phyloP scores from a whole-genome alignment of 2,329 filamentous ascomycete species.

The Fusarium ambrosium region DNA sequence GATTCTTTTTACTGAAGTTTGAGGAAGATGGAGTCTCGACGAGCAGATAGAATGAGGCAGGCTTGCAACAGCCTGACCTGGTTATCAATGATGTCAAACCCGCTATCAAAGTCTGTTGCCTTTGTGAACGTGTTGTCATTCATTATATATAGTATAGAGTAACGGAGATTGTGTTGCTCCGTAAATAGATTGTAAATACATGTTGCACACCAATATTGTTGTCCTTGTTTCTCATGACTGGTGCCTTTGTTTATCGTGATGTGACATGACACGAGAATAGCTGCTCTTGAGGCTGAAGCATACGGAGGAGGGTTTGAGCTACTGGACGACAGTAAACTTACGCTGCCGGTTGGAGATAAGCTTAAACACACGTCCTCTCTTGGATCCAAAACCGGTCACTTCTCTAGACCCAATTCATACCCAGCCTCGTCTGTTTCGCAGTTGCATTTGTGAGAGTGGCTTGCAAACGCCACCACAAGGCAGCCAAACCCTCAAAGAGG shows the following conservation, averaged over 20 bases:
- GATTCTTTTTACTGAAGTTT: slow-evolving; percentile 1
- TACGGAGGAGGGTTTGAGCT: not conserved
- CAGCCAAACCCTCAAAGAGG: not conserved
- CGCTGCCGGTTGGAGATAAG: not conserved
- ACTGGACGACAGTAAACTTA: not conserved
- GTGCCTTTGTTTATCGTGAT: not conserved
- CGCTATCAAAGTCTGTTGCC: slow-evolving; percentile 7
- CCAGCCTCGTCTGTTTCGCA: not conserved
- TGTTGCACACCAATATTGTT: not conserved
- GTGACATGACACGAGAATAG: not conserved
- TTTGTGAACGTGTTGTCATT: slow-evolving; percentile 6
- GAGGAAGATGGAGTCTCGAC: slow-evolving; percentile 19
- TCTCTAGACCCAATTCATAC: not conserved
- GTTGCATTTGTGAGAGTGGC: not conserved
- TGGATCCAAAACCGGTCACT: not conserved
- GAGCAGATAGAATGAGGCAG: slow-evolving; percentile 40
- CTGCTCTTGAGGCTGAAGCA: not conserved
- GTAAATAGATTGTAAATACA: slow-evolving; percentile 1
- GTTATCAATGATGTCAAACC: slow-evolving; percentile 51
- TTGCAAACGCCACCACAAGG: not conserved
- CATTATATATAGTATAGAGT: not conserved
- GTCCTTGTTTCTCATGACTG: not conserved
- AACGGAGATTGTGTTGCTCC: not conserved
- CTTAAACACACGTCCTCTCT: not conserved
- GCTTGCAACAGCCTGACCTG: slow-evolving; percentile 25